phyloP scores from a whole-genome alignment of 2,329 filamentous ascomycete genomes.

The Chalara sp. region DNA sequence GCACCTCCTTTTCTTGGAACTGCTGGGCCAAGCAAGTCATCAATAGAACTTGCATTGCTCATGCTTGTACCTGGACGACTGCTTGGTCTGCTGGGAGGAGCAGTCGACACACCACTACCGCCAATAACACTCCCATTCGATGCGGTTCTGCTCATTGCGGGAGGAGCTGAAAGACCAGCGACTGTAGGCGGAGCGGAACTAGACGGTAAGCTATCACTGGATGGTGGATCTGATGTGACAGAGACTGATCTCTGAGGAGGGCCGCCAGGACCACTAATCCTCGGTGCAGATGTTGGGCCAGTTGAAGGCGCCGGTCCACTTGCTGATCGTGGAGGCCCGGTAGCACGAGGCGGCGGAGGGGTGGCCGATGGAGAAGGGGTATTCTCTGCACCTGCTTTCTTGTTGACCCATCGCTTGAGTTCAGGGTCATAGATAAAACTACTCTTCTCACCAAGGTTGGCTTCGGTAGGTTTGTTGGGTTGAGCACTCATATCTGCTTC shows the following conservation, averaged over 20 bases:
- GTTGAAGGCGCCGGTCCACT: constrained; percentile 8
- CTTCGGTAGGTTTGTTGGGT: constrained; percentile 69
- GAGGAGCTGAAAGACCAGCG: constrained; percentile 8
- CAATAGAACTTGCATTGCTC: constrained; percentile 90
- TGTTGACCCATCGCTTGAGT: constrained; percentile 98
- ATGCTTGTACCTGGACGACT: constrained; percentile 72
- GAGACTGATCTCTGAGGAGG: not conserved
- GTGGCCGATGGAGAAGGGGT: constrained; percentile 54
- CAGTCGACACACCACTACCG: constrained; percentile 17
- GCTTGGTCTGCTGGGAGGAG: constrained; percentile 61
- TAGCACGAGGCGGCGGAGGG: constrained; percentile 68
- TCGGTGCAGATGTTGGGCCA: not conserved
- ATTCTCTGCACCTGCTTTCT: constrained; percentile 63
- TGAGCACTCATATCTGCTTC: constrained; percentile 36
- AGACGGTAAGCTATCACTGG: not conserved
- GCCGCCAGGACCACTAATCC: constrained; percentile 1
- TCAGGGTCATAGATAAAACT: constrained; percentile 92
- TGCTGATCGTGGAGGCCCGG: constrained; percentile 33
- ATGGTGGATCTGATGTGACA: no score
- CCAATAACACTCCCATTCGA: constrained; percentile 18
- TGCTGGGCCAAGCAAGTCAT: constrained; percentile 78
- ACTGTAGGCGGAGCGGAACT: not conserved
- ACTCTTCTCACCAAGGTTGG: constrained; percentile 90
- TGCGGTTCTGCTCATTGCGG: constrained; percentile 18
- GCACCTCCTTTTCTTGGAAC: constrained; percentile 50